Evolutionary conservation across 208 protist genomes (phyloP), one percentile per base, ranked within the genome.

Genomic region (Acanthamoeba culbertsoni): DNA sequence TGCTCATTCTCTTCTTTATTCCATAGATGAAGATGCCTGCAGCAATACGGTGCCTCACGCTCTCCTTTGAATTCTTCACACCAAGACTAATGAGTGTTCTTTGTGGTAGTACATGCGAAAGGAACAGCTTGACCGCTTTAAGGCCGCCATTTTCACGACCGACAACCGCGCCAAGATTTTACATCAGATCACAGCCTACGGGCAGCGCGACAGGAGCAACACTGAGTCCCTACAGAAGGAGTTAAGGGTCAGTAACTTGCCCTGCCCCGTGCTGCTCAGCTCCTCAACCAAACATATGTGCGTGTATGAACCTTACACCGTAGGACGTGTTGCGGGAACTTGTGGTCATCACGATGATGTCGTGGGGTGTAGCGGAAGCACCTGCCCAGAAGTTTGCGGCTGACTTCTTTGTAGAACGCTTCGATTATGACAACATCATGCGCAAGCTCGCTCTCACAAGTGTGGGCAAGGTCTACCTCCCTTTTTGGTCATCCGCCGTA

Each of bases 351-450:
- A 48, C 46, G 26, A 20, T 90, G 82, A 43, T 35, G 20, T 59
- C 53, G 53, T 90, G 82, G 82, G 82, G 82, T 42, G 51, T 59
- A 20, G 82, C 51, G 8, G 82, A 63, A 28, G 37, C 10, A 26
- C 53, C 53, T 3, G 35, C 53, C 40, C 43, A 68, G 33, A 68
- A 59, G 51, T 90, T 90, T n/a, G 82, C 82, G 10, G 82, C 33
- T 26, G 82, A 68, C 31, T 71, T 68, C 53, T 90, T 90, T 46
- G 57, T 90, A 10, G 82, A 90, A 37, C 82, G 82, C 6, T 90
- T 90, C 28, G 82, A 90, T n/a, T 90, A 90, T 33, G 57, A 68
- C 82, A 90, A 90, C 35, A 37, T 90, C 6, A 26, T 90, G 53
- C 51, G 82, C 23, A 59, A 90, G 57, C 33, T 68, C n/a, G 57